Base-by-base conservation (phyloP, 1,284 basidiomycete species). In the Boletus mariae region DNA sequence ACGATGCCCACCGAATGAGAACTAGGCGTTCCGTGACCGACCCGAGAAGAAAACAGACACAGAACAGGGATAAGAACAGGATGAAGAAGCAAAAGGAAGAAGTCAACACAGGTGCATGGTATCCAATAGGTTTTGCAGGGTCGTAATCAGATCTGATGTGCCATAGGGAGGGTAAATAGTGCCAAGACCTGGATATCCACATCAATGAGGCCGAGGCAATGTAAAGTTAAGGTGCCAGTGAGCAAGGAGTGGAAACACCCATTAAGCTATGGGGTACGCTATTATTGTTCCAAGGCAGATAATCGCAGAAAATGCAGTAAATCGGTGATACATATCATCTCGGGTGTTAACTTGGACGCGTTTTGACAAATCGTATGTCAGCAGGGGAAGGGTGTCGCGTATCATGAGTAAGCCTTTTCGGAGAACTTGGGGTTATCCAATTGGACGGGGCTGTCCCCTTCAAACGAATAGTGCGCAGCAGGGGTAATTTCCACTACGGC, bases 361-460 rank as follows among this genome's bases (percentile, higher is more conserved):
- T 43, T 44, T 42, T 41, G 12, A 35, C 13, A 42, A 28, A 26
- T 53, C 44, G 41, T 42, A n/a, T 37, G 41, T 41, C 42, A 46
- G 32, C 28, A 32, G 25, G 20, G 34, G 40, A 44, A 13, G 48
- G 5, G 42, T 44, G 44, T 37, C 25, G 37, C 41, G 28, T n/a
- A 55, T 67, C 61, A 67, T 53, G 68, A 63, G 49, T 68, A 71
- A 3, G 51, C 50, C 35, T 70, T 69, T 51, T 70, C 68, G 1
- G 56, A 56, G 7, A 53, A 52, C 37, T 52, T 56, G 43, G 38
- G 38, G n/a, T 54, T 54, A 45, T 70, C 64, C 56, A 63, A 26
- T 13, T 47, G 56, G 10, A 57, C 45, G n/a, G 45, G 58, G 11
- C 45, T 55, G 29, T 59, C 58, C 11, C 49, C 59, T 20, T 62